These are phyloP conservation scores for Dendrobium officinale DNA, from an alignment of 106 monocot genomes.

Conservation along the genomic window DNA sequence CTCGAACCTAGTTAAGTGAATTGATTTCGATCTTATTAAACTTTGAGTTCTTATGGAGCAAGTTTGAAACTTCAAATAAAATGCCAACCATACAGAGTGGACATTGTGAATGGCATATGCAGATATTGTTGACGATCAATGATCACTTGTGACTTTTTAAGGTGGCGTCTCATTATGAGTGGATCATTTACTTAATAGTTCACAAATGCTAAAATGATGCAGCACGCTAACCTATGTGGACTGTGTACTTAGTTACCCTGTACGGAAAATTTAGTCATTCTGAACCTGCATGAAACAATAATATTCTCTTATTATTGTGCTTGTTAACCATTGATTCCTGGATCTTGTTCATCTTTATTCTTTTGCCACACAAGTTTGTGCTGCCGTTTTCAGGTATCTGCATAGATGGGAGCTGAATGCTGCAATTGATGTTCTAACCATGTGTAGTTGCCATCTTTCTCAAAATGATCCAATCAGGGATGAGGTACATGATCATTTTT, in stretches of 20 bases:
- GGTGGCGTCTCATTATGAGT: not conserved
- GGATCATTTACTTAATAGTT: not conserved
- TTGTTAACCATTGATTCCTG: not conserved
- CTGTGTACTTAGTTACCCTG: not conserved
- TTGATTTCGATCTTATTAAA: not conserved
- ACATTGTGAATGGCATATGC: not conserved
- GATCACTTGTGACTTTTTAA: not conserved
- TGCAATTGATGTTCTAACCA: slow-evolving; percentile 81
- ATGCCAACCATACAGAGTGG: not conserved
- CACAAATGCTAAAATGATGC: not conserved
- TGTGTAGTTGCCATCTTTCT: slow-evolving; percentile 84
- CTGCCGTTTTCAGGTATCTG: slow-evolving; percentile 43
- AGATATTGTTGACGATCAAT: not conserved
- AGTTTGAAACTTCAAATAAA: not conserved
- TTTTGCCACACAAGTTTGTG: not conserved
- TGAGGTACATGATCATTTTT: slow-evolving; percentile 38
- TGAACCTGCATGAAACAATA: not conserved
- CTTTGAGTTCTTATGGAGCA: not conserved
- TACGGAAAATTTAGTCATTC: not conserved
- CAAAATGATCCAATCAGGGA: slow-evolving; percentile 43
- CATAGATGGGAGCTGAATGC: slow-evolving; percentile 76
- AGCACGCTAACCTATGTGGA: not conserved
- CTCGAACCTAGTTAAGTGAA: not conserved
- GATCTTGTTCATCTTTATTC: not conserved
- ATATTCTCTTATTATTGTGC: not conserved